Evolutionary conservation across 2,329 filamentous ascomycete species (phyloP), one percentile per base, ranked within the genome.

Genomic region (Teratosphaeria gauchensis): DNA sequence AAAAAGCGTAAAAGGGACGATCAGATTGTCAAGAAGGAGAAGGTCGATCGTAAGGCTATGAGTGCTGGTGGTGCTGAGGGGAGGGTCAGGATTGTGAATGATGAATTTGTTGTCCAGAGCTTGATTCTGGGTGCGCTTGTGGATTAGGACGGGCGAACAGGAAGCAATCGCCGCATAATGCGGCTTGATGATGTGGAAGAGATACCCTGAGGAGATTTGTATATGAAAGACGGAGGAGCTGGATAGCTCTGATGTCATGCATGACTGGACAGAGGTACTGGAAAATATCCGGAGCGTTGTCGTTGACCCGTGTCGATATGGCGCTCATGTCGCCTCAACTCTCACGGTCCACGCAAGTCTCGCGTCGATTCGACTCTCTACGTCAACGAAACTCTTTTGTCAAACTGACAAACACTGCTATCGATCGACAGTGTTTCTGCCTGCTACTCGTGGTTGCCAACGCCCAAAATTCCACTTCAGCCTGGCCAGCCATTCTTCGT

Each of bases 61-160:
- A 73, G 21, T 66, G 71, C 31, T 69, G 75, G 16, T 68, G 42
- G 46, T n/a, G 16, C n/a, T 12, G 75, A 51, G 76, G 79, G 12
- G 78, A 80, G 74, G 61, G 78, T 91, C 42, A 82, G 81, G 62
- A 81, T 94, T 52, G 82, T 95, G 56, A 87, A 86, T 58, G 87
- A 95, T 71, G 92, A 97, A 74, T 84, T 92, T 69, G 84, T 97
- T 24, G 86, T 95, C 58, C 92, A 99, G 78, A 96, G 91, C 72
- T 77, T 97, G 60, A 96, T 99, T 63, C 72, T 96, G 55, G 92
- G 92, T 0, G 83, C 85, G 61, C 75, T 96, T 65, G 82, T 91
- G 56, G 86, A 89, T 21, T 70, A 28, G 59, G 65, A 21, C 16
- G n/a, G 42, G 7, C n/a, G 19, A 48, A 16, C 19, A 7, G 42